Percentiles rank a stretch among this genome's conserved stretches.
Evolutionary conservation across 306 rosid genomes (phyloP).

Genomic region (Vachellia pachyceras): DNA sequence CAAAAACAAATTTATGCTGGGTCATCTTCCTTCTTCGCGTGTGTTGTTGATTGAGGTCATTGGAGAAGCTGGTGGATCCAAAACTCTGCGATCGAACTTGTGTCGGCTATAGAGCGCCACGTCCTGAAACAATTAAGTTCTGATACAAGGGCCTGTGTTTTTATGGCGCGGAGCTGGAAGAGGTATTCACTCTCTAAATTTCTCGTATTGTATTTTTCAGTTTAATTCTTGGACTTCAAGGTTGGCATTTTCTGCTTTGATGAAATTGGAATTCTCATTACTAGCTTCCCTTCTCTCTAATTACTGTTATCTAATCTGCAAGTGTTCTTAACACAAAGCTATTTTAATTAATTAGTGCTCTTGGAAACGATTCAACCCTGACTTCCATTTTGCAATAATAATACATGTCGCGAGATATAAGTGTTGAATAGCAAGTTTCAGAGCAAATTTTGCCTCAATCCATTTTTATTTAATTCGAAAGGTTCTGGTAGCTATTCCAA

Average conservation of each 20-base stretch:
- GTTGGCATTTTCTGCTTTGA: background rate
- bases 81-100: conserved; percentile 19
- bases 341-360: background rate
- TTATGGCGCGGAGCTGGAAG: conserved; percentile 9
- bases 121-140: background rate
- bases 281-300: background rate
- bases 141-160: background rate
- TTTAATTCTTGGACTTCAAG: background rate
- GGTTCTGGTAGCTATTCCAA: background rate
- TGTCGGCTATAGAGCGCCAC: background rate
- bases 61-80: conserved; percentile 17
- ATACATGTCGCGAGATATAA: background rate
- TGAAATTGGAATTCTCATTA: background rate
- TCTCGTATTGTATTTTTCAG: background rate
- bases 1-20: too few species aligned
- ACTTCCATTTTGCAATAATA: background rate
- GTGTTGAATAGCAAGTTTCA: background rate
- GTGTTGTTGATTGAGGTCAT: too few species aligned
- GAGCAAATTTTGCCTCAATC: background rate
- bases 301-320: background rate
- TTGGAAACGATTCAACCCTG: background rate
- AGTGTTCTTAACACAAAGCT: background rate
- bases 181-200: conserved; percentile 5
- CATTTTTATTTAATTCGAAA: background rate
- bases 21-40: too few species aligned